Evolutionary conservation across 2,329 filamentous ascomycete species (phyloP).

Genomic region (Exophiala spinifera): DNA sequence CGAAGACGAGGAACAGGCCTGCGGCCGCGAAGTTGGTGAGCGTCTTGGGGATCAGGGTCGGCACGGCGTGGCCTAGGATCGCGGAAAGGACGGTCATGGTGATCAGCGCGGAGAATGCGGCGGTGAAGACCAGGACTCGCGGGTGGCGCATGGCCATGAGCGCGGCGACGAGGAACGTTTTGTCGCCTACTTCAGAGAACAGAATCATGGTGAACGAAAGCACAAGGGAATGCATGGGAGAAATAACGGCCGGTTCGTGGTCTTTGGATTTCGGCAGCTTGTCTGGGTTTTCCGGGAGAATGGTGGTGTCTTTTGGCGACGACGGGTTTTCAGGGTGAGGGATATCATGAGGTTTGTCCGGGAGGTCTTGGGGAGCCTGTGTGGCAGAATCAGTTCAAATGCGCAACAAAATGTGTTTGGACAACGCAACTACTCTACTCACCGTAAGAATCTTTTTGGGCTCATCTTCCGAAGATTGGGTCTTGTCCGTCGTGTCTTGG

Average conservation of each 20-base stretch:
- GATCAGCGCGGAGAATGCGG: conserved; percentile 86
- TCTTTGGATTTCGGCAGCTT: conserved; percentile 33
- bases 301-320: conserved; percentile 62
- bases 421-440: conserved; percentile 31
- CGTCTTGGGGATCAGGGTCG: conserved; percentile 83
- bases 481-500: conserved; percentile 38
- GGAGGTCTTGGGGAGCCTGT: conserved; percentile 78
- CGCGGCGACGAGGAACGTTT: conserved; percentile 94
- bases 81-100: conserved; percentile 95
- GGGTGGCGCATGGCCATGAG: conserved; percentile 99
- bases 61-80: conserved; percentile 86
- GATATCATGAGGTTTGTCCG: conserved; percentile 72
- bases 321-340: conserved; percentile 65
- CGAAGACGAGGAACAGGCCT: conserved; percentile 83
- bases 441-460: conserved; percentile 56
- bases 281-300: conserved; percentile 47
- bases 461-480: conserved; percentile 41
- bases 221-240: conserved; percentile 80
- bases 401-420: not conserved
- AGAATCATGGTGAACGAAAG: conserved; percentile 97
- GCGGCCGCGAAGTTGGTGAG: conserved; percentile 86
- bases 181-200: conserved; percentile 95
- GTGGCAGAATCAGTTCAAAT: conserved; percentile 4
- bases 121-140: conserved; percentile 86
- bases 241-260: conserved; percentile 54